A percentile compares a stretch with the other conserved stretches of the same genome.
These are phyloP conservation scores for Nemophila menziesii DNA, from an alignment of 257 asterid genomes.

Conservation along the genomic window DNA sequence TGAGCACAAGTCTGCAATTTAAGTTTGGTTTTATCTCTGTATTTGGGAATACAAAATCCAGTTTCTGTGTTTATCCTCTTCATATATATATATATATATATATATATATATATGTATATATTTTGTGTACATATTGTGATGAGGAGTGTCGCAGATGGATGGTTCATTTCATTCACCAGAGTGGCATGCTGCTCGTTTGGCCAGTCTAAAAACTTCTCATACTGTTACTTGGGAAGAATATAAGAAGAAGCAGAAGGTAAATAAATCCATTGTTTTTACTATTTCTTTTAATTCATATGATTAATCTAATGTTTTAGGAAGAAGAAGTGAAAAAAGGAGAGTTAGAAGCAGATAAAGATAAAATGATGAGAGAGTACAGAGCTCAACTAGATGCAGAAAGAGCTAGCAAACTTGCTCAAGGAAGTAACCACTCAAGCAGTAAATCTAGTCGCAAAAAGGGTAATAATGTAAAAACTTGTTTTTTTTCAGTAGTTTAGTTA, in stretches of 20 bases:
- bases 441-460: constrained; percentile 61
- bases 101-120: no score
- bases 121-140: constrained; percentile 47
- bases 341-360: constrained; percentile 97
- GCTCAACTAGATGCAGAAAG: constrained; percentile 98
- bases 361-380: constrained; percentile 94
- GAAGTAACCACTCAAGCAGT: constrained; percentile 75
- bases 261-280: background rate
- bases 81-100: no score
- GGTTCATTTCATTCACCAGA: constrained; percentile 99
- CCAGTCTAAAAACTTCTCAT: constrained; percentile 92
- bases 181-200: constrained; percentile 99
- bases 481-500: no score
- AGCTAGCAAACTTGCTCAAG: constrained; percentile 69
- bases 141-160: constrained; percentile 95
- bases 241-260: constrained; percentile 92
- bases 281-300: background rate
- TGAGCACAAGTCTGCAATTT: no score
- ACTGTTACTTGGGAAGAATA: constrained; percentile 97
- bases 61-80: no score
- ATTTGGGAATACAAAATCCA: no score
- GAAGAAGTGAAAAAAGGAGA: constrained; percentile 96
- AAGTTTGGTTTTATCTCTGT: no score
- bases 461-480: constrained; percentile 19
- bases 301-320: constrained; percentile 59